Conservation (phyloP, 257 asterid species). For the Phtheirospermum japonicum region DNA sequence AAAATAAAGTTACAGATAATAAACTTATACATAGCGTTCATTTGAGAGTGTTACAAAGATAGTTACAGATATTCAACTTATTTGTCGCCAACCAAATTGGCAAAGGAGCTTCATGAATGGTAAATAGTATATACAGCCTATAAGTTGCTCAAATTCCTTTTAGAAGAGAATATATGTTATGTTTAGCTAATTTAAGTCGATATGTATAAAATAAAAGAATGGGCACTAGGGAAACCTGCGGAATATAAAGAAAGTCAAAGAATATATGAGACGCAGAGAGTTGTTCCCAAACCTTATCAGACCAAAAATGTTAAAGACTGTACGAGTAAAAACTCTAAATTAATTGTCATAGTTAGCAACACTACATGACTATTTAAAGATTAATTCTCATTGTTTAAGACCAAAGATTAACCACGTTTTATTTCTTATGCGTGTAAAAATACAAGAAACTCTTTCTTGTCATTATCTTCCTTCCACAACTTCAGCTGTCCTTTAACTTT, state of each 20-base stretch:
- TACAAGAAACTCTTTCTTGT: no score
- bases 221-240: no score
- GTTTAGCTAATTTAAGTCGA: neutral
- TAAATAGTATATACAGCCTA: neutral
- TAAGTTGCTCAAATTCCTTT: neutral
- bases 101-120: neutral
- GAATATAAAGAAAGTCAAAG: no score
- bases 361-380: neutral
- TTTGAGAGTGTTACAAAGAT: constrained; percentile 5
- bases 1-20: constrained; percentile 3
- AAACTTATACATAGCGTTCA: neutral
- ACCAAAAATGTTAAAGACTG: no score
- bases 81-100: neutral
- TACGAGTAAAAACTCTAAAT: no score
- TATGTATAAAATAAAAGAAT: no score
- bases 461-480: no score
- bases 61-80: neutral
- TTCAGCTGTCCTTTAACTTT: neutral
- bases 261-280: no score
- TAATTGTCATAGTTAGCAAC: neutral
- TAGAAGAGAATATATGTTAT: neutral
- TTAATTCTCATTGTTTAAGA: neutral
- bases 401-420: neutral
- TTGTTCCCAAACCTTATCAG: no score
- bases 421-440: no score